Base-by-base conservation (phyloP, 208 protist species). In the Naegleria fowleri region DNA sequence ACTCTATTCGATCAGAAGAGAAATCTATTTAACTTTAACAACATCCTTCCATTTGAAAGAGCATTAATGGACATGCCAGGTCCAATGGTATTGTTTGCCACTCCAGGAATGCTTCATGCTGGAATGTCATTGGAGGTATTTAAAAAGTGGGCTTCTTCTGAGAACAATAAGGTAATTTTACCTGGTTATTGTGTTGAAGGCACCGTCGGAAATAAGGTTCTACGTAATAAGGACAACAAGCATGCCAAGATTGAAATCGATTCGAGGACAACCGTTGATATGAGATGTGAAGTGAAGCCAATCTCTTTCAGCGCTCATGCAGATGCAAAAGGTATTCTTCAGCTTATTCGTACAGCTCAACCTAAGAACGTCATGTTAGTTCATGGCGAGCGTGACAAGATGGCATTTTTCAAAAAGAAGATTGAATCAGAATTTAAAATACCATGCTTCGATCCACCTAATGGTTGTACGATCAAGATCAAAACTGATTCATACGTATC, bases 141-240 rank as follows among this genome's bases (percentile, higher is more conserved):
- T 90, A 95, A 95, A 39, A 92, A 93, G 55, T 98, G 96, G 97
- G 94, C 93, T 33, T 11, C 41, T 55, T 41, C n/a, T 67, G 93
- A 91, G 75, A 51, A 94, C 0, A 98, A 98, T 89, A 92, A 98
- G 90, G 92, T 97, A 39, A 98, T 98, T 75, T 92, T 98, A 55
- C 97, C 97, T 0, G 96, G 96, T 22, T 98, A 98, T 92, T 98
- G 97, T 93, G 96, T 97, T 0, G 94, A 92, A 41, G 96, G 96
- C 39, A 98, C 97, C 0, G 93, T 98, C 19, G 97, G 97, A 76
- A 90, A 96, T 90, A 96, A 96, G 88, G 75, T 98, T 19, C 83
- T 94, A 48, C 0, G 29, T 25, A 90, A 41, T 16, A 75, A 91
- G 43, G 55, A 41, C 15, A 55, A 25, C 90, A 84, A 92, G 33